Evolutionary conservation across 2,329 filamentous ascomycete genomes (phyloP).

Genomic region (Davidsoniella eucalypti): DNA sequence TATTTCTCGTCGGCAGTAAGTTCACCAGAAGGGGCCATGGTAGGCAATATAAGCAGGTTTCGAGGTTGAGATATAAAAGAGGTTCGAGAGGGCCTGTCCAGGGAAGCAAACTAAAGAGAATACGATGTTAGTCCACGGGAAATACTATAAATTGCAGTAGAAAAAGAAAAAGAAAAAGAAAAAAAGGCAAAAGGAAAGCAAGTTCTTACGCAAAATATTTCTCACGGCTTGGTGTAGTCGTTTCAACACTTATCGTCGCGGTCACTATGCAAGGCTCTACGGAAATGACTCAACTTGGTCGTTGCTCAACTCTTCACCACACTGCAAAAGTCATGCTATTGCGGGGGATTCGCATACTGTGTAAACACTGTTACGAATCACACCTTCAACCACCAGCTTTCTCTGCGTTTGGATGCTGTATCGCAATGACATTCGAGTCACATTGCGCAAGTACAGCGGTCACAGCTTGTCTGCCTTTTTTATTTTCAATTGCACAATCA

Average conservation of each 20-base stretch:
- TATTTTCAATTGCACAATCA: no score
- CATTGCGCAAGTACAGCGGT: no score
- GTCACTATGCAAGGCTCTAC: neutral
- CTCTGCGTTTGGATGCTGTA: no score
- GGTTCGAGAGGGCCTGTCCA: neutral
- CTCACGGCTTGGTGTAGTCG: neutral
- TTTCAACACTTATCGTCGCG: no score
- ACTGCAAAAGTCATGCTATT: neutral
- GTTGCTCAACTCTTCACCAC: neutral
- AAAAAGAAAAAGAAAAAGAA: neutral
- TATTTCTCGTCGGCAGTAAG: slow-evolving; percentile 44
- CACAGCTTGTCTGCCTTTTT: no score
- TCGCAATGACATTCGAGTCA: no score
- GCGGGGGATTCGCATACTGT: neutral
- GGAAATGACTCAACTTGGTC: neutral
- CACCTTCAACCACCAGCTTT: no score
- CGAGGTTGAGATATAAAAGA: neutral
- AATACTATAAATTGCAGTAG: neutral
- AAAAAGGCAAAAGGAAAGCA: neutral
- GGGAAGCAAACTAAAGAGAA: neutral
- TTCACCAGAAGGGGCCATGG: slow-evolving; percentile 15
- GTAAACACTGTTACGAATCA: no score
- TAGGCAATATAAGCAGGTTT: neutral
- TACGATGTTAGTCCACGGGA: neutral
- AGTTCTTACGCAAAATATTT: neutral